phyloP scores from a whole-genome alignment of 768 basidiomycete genomes.

The Phlegmacium glaucopus region DNA sequence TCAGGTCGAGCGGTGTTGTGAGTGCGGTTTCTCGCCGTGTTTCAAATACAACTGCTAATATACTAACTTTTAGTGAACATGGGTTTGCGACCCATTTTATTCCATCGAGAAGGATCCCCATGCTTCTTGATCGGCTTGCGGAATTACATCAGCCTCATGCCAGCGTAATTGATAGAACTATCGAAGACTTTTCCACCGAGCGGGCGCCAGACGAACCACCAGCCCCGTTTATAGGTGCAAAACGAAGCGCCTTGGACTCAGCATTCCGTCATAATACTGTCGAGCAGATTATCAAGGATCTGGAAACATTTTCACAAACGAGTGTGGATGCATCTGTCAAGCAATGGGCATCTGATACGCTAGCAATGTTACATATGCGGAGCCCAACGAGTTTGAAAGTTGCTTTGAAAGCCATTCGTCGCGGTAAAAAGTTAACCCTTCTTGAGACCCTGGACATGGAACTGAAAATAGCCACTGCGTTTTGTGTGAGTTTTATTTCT shows the following conservation, averaged over 20 bases:
- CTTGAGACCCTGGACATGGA: slow-evolving; percentile 78
- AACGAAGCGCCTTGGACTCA: slow-evolving; percentile 74
- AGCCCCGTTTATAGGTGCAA: slow-evolving; percentile 52
- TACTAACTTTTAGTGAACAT: slow-evolving; percentile 56
- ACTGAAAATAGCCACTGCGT: slow-evolving; percentile 83
- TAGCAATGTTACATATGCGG: slow-evolving; percentile 57
- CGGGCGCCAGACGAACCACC: slow-evolving; percentile 53
- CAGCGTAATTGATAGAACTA: slow-evolving; percentile 46
- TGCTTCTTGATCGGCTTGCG: slow-evolving; percentile 66
- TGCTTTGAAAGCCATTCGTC: slow-evolving; percentile 74
- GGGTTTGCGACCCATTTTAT: slow-evolving; percentile 96
- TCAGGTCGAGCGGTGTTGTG: slow-evolving; percentile 84
- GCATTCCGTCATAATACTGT: slow-evolving; percentile 74
- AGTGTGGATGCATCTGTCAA: slow-evolving; percentile 42
- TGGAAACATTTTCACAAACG: slow-evolving; percentile 41
- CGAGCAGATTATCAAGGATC: slow-evolving; percentile 60
- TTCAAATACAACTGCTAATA: slow-evolving; percentile 4
- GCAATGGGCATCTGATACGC: slow-evolving; percentile 73
- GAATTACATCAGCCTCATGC: slow-evolving; percentile 44
- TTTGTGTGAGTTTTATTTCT: slow-evolving; percentile 61
- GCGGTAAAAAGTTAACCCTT: slow-evolving; percentile 62
- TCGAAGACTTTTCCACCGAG: slow-evolving; percentile 75
- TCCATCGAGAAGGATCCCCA: slow-evolving; percentile 69
- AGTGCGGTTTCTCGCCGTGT: slow-evolving; percentile 28
- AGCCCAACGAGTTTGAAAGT: slow-evolving; percentile 94